Evolutionary conservation across 2,329 filamentous ascomycete species (phyloP), one percentile per base, ranked within the genome.

Genomic region (Cyphellophora europaea): DNA sequence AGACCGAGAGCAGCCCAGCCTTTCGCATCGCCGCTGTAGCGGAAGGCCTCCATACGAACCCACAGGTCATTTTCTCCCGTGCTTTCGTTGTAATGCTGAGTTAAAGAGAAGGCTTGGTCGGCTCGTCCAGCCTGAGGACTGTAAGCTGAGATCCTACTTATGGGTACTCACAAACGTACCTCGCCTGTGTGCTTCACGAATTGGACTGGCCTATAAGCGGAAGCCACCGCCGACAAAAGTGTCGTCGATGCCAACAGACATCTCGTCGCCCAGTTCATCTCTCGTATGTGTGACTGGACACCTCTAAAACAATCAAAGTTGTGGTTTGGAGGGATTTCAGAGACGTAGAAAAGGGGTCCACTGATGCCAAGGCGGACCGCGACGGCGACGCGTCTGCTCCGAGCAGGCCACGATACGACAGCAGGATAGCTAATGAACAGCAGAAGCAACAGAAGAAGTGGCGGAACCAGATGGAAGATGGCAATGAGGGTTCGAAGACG

Each of bases 171-270:
- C 8, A 25, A n/a, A 25, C 21, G 8, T 25, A 25, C 21, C 34
- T 49, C 37, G 13, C 47, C 47, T 1, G 45, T 45, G 27, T 48
- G 45, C 30, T 49, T 49, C 35, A 47, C 45, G 28, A 48, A 47
- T 34, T 49, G 47, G n/a, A 48, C 40, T n/a, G 47, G 47, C 32
- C 47, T 43, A 28, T 48, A 49, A 29, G 47, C 45, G 11, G 35
- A 37, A 32, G 13, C 18, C 10, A 32, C 15, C 4, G 6, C 5
- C 11, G 30, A 4, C 13, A 32, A 32, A 12, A 19, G 15, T 12
- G 15, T 16, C 30, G 5, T 32, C 30, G 21, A 25, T n/a, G n/a
- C 8, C 21, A 25, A 25, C 8, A 25, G 21, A n/a, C 21, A 25
- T 30, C 16, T 12, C 11, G 12, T 12, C 6, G 28, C 28, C 10